Evolutionary conservation across 2,329 filamentous ascomycete species (phyloP).

Genomic region (Ophiocordyceps sinensis): DNA sequence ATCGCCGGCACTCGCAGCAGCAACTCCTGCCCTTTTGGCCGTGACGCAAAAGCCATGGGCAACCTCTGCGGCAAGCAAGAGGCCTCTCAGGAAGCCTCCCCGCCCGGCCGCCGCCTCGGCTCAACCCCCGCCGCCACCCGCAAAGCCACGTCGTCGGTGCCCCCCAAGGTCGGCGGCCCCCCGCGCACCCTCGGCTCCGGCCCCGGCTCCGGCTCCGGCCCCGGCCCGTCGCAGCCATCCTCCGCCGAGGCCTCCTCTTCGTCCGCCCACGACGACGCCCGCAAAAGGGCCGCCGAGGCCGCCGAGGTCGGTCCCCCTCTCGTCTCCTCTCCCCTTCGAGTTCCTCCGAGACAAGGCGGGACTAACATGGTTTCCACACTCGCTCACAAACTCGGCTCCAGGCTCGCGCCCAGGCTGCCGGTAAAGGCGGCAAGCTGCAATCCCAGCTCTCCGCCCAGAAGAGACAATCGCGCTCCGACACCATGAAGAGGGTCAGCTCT

Average conservation of each 20-base stretch:
- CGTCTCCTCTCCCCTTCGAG: too few species aligned
- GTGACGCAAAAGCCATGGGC: constrained; percentile 46
- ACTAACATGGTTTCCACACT: too few species aligned
- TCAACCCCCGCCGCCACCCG: constrained; percentile 28
- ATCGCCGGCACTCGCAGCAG: background rate
- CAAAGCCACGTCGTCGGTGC: constrained; percentile 34
- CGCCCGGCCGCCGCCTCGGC: constrained; percentile 59
- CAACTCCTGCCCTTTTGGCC: background rate
- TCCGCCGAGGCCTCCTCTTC: constrained; percentile 7
- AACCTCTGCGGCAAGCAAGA: constrained; percentile 74
- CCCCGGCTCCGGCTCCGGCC: constrained; percentile 17
- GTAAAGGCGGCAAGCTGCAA: constrained; percentile 51
- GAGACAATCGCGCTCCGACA: constrained; percentile 53
- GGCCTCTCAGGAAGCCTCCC: constrained; percentile 37
- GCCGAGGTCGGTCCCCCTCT: constrained; percentile 55
- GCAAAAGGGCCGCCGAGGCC: constrained; percentile 61
- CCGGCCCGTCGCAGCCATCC: constrained; percentile 4
- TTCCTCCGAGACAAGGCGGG: too few species aligned
- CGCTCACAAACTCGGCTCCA: constrained; percentile 16
- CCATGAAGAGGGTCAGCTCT: constrained; percentile 52
- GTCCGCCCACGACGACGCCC: constrained; percentile 39
- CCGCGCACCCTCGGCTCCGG: constrained; percentile 46
- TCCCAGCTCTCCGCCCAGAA: constrained; percentile 61
- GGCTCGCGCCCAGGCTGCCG: constrained; percentile 51
- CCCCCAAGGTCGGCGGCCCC: constrained; percentile 37